Evolutionary conservation across 1,284 basidiomycete species (phyloP), one percentile per base, ranked within the genome.

Genomic region (Ganoderma multipileum): DNA sequence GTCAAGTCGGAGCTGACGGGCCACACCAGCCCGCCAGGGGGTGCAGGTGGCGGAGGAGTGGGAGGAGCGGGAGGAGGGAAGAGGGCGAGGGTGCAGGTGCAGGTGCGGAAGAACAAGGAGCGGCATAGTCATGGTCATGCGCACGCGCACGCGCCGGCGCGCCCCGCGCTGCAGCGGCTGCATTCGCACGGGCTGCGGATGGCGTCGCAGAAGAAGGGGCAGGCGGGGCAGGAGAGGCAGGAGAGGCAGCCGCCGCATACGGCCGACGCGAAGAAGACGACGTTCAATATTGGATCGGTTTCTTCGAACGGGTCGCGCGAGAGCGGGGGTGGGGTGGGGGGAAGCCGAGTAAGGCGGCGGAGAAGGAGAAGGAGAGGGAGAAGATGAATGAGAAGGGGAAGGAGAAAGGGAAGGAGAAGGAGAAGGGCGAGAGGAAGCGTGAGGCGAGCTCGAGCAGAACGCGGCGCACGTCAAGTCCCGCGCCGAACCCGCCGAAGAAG

Each of bases 211-310:
- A 75, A 73, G 67, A 73, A 73, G 55, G 58, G 58, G 50, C 38
- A 50, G 20, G 44, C 6, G 5, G 16, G 16, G 42, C 42, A 44
- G 44, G 44, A 7, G 9, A 9, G 8, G 47, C 72, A n/a, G 39
- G 52, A 68, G 55, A 79, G 50, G 61, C 57, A n/a, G 44, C 64
- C 18, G 41, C 50, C n/a, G 50, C 60, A 23, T 42, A 26, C 61
- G 23, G 57, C 42, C 9, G 62, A 44, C 28, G 73, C 65, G 58
- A 59, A 69, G 55, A 79, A 79, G 74, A 76, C 84, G 16, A 81
- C 81, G 74, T 89, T 89, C 71, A 87, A 88, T 71, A 83, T 90
- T 67, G 88, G 87, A 2, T 89, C 88, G 14, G 81, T 82, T 68
- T 87, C 87, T 38, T 85, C 85, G 42, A 86, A 85, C 73, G 87